These are phyloP conservation scores for Somion occarium DNA, from an alignment of 1,284 basidiomycete genomes.

Conservation along the genomic window DNA sequence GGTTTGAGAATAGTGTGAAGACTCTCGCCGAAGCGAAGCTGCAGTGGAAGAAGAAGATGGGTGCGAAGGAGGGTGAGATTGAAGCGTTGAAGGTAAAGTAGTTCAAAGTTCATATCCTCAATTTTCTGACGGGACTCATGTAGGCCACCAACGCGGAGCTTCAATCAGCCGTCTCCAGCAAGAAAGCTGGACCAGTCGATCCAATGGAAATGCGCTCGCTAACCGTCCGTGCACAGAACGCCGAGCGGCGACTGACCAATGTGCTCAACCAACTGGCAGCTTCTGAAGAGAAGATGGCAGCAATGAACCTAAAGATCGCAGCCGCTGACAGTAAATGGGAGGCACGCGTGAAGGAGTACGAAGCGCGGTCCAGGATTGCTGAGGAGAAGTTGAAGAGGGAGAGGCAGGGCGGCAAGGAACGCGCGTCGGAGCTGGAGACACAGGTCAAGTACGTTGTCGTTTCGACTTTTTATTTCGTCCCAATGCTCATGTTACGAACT, in stretches of 20 bases:
- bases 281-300: slow-evolving; percentile 79
- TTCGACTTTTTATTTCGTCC: background rate
- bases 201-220: slow-evolving; percentile 70
- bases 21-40: slow-evolving; percentile 78
- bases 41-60: slow-evolving; percentile 83
- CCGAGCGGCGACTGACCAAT: slow-evolving; percentile 78
- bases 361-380: slow-evolving; percentile 75
- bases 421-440: slow-evolving; percentile 63
- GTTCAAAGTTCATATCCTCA: background rate
- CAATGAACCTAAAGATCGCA: slow-evolving; percentile 64
- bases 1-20: slow-evolving; percentile 87
- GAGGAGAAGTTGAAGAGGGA: slow-evolving; percentile 96
- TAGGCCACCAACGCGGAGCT: slow-evolving; percentile 78
- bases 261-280: slow-evolving; percentile 79
- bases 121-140: background rate
- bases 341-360: slow-evolving; percentile 88
- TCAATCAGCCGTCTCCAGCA: slow-evolving; percentile 62
- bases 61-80: slow-evolving; percentile 83
- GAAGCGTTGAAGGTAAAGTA: slow-evolving; percentile 71
- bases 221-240: slow-evolving; percentile 67
- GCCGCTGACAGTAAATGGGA: slow-evolving; percentile 87
- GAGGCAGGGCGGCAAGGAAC: slow-evolving; percentile 91
- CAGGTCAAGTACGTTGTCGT: slow-evolving; percentile 54
- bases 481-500: slow-evolving; percentile 7
- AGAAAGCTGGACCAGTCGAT: slow-evolving; percentile 57